Base-by-base conservation (phyloP, 2,329 filamentous ascomycete species). In the Dactylonectria macrodidyma region DNA sequence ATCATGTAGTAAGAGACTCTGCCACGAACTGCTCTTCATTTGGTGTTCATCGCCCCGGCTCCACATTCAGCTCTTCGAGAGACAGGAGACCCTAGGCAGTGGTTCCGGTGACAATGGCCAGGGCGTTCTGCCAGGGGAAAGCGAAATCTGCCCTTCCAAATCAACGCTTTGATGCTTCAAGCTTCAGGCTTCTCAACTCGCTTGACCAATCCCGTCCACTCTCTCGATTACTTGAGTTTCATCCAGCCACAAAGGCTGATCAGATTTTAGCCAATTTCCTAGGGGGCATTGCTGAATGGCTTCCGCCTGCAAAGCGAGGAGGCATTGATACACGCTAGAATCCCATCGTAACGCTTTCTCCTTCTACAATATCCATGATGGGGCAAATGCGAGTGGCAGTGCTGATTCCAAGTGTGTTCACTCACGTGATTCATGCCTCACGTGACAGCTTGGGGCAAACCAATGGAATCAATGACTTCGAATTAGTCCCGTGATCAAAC, bases 401-500 rank as follows among this genome's bases (percentile, higher is more conserved):
- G 67, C 62, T 38, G 26, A 22, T 52, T 36, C 8, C n/a, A 11
- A 61, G 63, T 47, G 51, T 16, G n/a, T 52, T 10, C 1, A 5
- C 14, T 65, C 66, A 70, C 62, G 66, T 70, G 68, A 52, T 11
- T 1, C 2, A 19, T 54, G 54, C 26, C 1, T 48, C 71, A 73
- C 62, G 61, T 73, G 71, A 9, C 0, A 0, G 0, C 4, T 30
- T 30, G 26, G 26, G 59, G 59, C 33, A 30, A 59, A 36, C 47
- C 44, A 26, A 50, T 54, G 10, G n/a, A 12, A 22, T 10, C 50
- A 19, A 52, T 5, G 12, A 11, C 22, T 16, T n/a, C n/a, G 5
- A 36, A 36, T 8, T 10, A 36, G 44, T 66, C 73, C 73, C 71
- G 68, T 75, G 73, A 75, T 62, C 58, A 34, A 10, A n/a, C 64